These are phyloP conservation scores for Leptographium flavum DNA, from an alignment of 2,329 filamentous ascomycete species.

Conservation along the genomic window DNA sequence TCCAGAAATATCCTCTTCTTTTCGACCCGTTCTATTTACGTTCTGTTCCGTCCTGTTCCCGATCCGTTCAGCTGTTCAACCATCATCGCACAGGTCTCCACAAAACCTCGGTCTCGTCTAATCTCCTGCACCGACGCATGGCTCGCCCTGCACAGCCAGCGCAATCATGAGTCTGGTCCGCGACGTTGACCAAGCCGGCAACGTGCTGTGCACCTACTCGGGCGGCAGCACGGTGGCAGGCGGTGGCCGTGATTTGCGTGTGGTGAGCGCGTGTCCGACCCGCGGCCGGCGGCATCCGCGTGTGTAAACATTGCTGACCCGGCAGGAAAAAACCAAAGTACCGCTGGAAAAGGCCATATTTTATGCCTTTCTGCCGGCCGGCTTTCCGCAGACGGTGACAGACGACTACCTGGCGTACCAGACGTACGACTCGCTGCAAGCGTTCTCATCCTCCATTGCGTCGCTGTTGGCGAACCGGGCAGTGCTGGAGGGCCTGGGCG, in stretches of 20 bases:
- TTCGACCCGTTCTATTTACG: no score
- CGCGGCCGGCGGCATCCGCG: background rate
- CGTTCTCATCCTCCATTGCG: slow-evolving; percentile 71
- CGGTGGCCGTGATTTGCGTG: slow-evolving; percentile 13
- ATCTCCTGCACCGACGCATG: background rate
- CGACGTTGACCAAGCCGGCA: slow-evolving; percentile 23
- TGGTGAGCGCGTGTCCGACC: slow-evolving; percentile 11
- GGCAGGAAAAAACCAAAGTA: slow-evolving; percentile 20
- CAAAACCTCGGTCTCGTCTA: no score
- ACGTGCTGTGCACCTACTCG: slow-evolving; percentile 22
- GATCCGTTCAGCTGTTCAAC: no score
- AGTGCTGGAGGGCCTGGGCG: slow-evolving; percentile 66
- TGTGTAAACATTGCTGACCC: background rate
- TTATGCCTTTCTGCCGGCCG: slow-evolving; percentile 70
- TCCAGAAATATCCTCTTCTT: no score
- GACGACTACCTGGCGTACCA: slow-evolving; percentile 68
- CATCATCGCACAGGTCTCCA: no score
- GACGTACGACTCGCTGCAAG: slow-evolving; percentile 62
- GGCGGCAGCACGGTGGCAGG: slow-evolving; percentile 2
- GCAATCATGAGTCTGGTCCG: slow-evolving; percentile 17
- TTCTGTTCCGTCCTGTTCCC: no score
- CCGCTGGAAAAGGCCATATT: slow-evolving; percentile 28
- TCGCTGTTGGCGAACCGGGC: slow-evolving; percentile 68
- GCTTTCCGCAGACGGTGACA: slow-evolving; percentile 79
- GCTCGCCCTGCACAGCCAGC: background rate